Evolutionary conservation across 345 rosid species (phyloP), one percentile per base, ranked within the genome.

Genomic region (Tarenaya hassleriana): DNA sequence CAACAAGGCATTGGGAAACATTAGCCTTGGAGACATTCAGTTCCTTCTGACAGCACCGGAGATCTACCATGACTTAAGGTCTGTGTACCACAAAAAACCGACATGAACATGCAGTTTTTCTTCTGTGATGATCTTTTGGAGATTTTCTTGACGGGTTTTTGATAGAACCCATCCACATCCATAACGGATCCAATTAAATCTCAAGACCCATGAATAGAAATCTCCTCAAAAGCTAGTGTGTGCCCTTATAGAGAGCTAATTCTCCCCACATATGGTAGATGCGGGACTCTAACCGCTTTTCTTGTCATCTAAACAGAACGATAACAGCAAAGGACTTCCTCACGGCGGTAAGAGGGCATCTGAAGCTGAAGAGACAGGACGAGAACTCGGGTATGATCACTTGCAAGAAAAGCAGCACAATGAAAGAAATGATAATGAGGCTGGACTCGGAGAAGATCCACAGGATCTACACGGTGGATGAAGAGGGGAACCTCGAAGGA

Each of bases 11-110:
- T 62, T 88, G 24, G 99, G 95, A 18, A 94, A 88, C 54, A 88
- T 94, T 56, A 94, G 95, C 75, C 52, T 94, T 15, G 68, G 94
- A 77, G 99, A 94, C 60, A 74, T 83, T 60, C 97, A 86, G 33
- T 88, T 76, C 72, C 94, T 94, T 49, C 69, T 94, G 19, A 94
- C 88, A 60, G 86, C 94, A 41, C 95, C 99, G 1, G 91, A 81
- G 69, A 94, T 94, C 69, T 94, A 83, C 71, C 91, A 58, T 35
- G 94, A 86, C 37, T n/a, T n/a, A n/a, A n/a, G n/a, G n/a, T n/a
- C n/a, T n/a, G n/a, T n/a, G n/a, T n/a, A n/a, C n/a, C n/a, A n/a
- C n/a, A n/a, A n/a, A n/a, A n/a, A n/a, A n/a, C n/a, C n/a, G n/a
- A n/a, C n/a, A n/a, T n/a, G n/a, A 80, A 75, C 61, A 88, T 94